Evolutionary conservation across 305 asterid species (phyloP), one percentile per base, ranked within the genome.

Genomic region (Euphrasia arctica): DNA sequence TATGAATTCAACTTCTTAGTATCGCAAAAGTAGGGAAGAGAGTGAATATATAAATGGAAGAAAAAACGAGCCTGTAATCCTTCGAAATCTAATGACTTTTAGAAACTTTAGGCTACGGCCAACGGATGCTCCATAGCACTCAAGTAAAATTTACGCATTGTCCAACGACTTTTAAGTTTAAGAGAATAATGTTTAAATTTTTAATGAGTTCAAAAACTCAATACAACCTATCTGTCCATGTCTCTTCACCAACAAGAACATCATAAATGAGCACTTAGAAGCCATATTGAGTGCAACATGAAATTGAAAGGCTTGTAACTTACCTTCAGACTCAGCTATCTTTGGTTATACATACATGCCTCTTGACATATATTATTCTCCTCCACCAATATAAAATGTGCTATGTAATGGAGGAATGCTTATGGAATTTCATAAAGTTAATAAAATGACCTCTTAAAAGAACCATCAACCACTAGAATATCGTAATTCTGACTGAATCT

Each of bases 351-450:
- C 41, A 29, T 27, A 32, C 47, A 57, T 57, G 47, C 45, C n/a
- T 11, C 22, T 12, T 57, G 25, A 31, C 45, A n/a, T 13, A 41
- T 57, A 57, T 57, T 29, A 15, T 57, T 32, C 62, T 31, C 10
- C 13, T 7, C 10, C 13, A 13, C 25, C 13, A 29, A 39, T 39
- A 39, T 39, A 39, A 39, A 39, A 39, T 4, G 9, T 9, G 9
- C 45, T 18, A n/a, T 12, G 10, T 48, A 48, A 12, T 48, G 54
- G 54, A 48, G 54, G 14, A 34, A 28, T 34, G 22, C 41, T 8
- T 31, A 28, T 22, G 34, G 36, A 14, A 22, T 45, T 54, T 68
- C 67, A 60, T 1, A 51, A 68, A 12, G 28, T 8, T 39, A n/a
- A 45, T 34, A 32, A 39, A 2, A 39, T 6, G 25, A 31, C 59